Evolutionary conservation across 129 eudicot species (phyloP).

Genomic region (Mikania micrantha): DNA sequence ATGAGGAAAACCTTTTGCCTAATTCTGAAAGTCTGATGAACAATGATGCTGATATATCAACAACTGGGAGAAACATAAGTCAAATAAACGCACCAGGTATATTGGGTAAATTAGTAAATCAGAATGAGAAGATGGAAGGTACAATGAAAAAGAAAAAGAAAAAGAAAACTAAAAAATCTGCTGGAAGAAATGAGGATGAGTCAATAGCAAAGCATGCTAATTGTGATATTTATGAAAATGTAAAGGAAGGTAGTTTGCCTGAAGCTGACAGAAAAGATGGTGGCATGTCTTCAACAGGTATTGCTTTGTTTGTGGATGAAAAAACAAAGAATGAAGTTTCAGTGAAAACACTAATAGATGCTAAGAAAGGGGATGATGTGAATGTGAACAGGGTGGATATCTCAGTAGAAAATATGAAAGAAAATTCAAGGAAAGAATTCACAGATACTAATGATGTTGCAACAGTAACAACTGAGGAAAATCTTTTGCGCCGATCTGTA

Average conservation of each 20-base stretch:
- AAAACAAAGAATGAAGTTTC: conserved; percentile 7
- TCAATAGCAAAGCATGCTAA: not conserved
- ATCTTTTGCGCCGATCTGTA: not conserved
- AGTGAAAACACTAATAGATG: conserved; percentile 8
- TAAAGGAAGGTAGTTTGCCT: not conserved
- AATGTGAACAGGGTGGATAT: conserved; percentile 14
- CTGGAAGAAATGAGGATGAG: conserved; percentile 2
- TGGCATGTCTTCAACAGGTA: conserved; percentile 5
- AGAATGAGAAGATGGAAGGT: conserved; percentile 22
- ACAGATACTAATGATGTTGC: not conserved
- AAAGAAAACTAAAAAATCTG: conserved; percentile 23
- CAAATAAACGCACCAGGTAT: conserved; percentile 9
- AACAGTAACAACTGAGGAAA: not conserved
- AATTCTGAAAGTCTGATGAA: not conserved
- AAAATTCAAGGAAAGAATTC: conserved; percentile 1
- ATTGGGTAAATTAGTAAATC: conserved; percentile 6
- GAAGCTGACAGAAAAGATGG: not conserved
- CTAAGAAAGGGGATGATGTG: conserved; percentile 15
- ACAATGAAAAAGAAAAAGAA: conserved; percentile 13
- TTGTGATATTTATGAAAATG: not conserved
- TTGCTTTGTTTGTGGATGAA: conserved; percentile 12
- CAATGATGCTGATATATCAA: not conserved
- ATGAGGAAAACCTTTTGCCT: not conserved
- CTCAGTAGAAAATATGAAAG: not conserved
- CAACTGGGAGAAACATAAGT: conserved; percentile 3